Percentiles rank a stretch among this genome's conserved stretches.
These are phyloP conservation scores for Amylocystis lapponica DNA, from an alignment of 768 basidiomycete species.

Conservation along the genomic window DNA sequence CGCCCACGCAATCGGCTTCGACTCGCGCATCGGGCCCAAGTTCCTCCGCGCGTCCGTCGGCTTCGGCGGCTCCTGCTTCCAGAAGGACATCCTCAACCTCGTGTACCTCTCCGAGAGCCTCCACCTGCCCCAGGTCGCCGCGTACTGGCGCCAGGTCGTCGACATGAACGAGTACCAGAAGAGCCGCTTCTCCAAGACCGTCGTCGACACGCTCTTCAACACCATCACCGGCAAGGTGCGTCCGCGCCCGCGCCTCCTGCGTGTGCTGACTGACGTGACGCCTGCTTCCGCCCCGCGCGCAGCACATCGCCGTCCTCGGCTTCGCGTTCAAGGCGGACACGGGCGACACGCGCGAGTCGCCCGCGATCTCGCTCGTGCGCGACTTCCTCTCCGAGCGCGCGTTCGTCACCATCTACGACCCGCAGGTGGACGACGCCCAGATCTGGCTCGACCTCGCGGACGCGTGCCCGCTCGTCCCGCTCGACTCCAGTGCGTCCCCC, in stretches of 20 bases:
- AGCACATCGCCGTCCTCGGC: constrained; percentile 93
- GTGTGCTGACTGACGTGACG: background rate
- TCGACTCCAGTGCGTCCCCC: constrained; percentile 55
- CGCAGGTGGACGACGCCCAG: constrained; percentile 78
- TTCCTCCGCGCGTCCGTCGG: constrained; percentile 96
- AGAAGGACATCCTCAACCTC: constrained; percentile 98
- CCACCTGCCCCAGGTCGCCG: constrained; percentile 94
- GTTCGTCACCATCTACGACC: constrained; percentile 84
- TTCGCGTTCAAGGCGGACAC: constrained; percentile 99
- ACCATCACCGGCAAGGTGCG: constrained; percentile 91
- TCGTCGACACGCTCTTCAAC: constrained; percentile 97
- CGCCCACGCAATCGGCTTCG: constrained; percentile 87
- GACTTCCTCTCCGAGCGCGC: constrained; percentile 93
- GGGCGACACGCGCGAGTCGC: constrained; percentile 97
- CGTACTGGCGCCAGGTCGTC: constrained; percentile 96
- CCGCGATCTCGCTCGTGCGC: constrained; percentile 89
- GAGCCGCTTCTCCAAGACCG: constrained; percentile 88
- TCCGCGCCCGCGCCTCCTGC: background rate
- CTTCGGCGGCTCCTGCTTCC: constrained; percentile 98
- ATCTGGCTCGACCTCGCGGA: constrained; percentile 81
- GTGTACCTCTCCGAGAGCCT: constrained; percentile 94
- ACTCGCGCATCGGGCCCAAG: constrained; percentile 88
- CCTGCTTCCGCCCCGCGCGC: background rate
- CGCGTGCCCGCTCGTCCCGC: constrained; percentile 55
- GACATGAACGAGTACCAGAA: constrained; percentile 99